Conservation (phyloP, 2,329 filamentous ascomycete genomes). For the Cyphellophora attinorum region DNA sequence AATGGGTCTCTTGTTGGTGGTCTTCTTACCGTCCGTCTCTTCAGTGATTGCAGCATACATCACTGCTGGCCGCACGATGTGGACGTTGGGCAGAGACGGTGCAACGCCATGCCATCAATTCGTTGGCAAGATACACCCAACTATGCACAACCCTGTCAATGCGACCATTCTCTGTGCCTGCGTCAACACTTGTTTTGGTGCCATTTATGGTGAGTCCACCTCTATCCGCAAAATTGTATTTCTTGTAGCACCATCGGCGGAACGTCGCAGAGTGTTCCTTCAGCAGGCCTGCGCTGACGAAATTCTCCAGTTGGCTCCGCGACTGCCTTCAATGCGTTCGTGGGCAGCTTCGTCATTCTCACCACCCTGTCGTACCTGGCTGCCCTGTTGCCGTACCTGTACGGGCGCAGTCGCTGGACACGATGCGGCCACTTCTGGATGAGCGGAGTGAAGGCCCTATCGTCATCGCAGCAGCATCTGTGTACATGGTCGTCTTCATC, state of each 20-base stretch:
- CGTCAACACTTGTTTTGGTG: constrained; percentile 42
- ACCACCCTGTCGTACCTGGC: constrained; percentile 47
- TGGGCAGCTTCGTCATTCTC: constrained; percentile 48
- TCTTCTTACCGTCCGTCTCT: constrained; percentile 45
- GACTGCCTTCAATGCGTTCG: constrained; percentile 44
- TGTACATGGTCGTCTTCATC: constrained; percentile 47
- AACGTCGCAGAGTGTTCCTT: too few species aligned
- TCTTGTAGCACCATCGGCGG: too few species aligned
- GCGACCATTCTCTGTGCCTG: constrained; percentile 39
- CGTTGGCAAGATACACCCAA: constrained; percentile 28
- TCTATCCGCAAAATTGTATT: too few species aligned
- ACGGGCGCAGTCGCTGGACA: constrained; percentile 39
- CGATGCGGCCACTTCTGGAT: constrained; percentile 44
- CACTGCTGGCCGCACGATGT: constrained; percentile 4
- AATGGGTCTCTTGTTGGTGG: constrained; percentile 45
- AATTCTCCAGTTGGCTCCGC: constrained; percentile 5
- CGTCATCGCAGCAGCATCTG: constrained; percentile 40
- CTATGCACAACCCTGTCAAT: constrained; percentile 33
- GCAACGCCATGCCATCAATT: constrained; percentile 34
- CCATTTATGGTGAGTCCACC: too few species aligned
- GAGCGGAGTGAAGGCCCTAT: constrained; percentile 35
- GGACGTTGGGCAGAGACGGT: constrained; percentile 36
- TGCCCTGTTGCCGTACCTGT: constrained; percentile 41
- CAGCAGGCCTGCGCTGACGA: too few species aligned
- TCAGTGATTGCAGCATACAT: too few species aligned